Evolutionary conservation across 2,329 filamentous ascomycete species (phyloP).

Genomic region (Fusarium anguioides): DNA sequence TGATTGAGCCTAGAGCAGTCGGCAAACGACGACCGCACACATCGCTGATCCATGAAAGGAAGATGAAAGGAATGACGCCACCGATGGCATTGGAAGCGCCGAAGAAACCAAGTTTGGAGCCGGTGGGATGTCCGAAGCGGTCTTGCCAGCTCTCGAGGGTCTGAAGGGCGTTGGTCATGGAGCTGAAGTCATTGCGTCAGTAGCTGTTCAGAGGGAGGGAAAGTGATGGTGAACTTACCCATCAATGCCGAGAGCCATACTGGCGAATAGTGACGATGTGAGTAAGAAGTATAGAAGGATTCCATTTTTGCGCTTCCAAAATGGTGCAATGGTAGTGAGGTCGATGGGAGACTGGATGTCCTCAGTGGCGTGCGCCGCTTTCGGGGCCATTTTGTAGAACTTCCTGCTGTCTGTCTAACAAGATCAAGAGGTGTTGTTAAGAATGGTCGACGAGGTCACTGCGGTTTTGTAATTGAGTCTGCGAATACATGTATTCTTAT

Average conservation of each 20-base stretch:
- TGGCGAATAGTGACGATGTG: conserved; percentile 56
- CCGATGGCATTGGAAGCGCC: conserved; percentile 55
- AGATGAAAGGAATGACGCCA: conserved; percentile 53
- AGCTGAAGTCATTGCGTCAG: neutral
- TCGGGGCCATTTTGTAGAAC: conserved; percentile 47
- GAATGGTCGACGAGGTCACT: neutral
- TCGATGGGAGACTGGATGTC: conserved; percentile 49
- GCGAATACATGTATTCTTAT: conserved; percentile 16
- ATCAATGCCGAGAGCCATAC: conserved; percentile 56
- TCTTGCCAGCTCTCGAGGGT: conserved; percentile 53
- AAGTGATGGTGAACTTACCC: conserved; percentile 46
- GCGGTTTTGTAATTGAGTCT: neutral
- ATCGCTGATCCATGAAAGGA: conserved; percentile 52
- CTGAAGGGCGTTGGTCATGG: conserved; percentile 56
- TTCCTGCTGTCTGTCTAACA: neutral
- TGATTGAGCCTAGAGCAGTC: conserved; percentile 51
- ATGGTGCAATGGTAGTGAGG: conserved; percentile 47
- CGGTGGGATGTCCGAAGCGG: conserved; percentile 52
- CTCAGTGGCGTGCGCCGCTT: conserved; percentile 47
- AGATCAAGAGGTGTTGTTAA: neutral
- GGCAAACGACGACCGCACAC: conserved; percentile 49
- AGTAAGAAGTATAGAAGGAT: conserved; percentile 56
- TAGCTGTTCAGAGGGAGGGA: rapidly evolving
- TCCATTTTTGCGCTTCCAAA: conserved; percentile 55
- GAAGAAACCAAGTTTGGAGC: conserved; percentile 54